These are phyloP conservation scores for Celoporthe dispersa DNA, from an alignment of 2,329 filamentous ascomycete species.

Conservation along the genomic window DNA sequence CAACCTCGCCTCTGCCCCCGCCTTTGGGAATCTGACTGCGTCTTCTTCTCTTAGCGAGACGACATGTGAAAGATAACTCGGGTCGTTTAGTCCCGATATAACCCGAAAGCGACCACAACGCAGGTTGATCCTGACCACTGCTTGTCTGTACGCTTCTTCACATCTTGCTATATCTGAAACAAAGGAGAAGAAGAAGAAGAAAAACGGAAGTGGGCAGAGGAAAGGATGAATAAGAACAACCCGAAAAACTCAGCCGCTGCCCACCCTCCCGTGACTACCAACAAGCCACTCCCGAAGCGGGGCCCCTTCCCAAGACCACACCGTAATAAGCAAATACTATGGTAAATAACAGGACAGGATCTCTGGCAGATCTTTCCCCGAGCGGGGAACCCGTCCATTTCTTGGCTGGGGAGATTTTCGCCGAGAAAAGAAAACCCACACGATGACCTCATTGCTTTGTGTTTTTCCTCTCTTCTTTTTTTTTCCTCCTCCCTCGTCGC, in stretches of 20 bases:
- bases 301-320: background rate
- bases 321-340: background rate
- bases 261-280: background rate
- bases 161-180: background rate
- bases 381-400: conserved; percentile 27
- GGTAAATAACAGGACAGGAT: conserved; percentile 14
- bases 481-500: background rate
- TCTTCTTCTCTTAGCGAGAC: background rate
- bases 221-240: background rate
- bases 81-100: background rate
- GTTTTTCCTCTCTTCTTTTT: background rate
- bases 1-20: conserved; percentile 3
- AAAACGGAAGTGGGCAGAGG: no score
- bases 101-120: no score
- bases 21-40: conserved; percentile 4
- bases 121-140: background rate
- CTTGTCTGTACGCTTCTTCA: background rate
- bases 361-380: conserved; percentile 19
- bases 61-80: background rate
- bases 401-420: conserved; percentile 25
- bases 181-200: background rate
- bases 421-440: conserved; percentile 14
- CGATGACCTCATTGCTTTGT: conserved; percentile 22
- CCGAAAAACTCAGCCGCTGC: background rate
- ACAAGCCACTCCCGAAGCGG: background rate